Evolutionary conservation across 306 rosid genomes (phyloP).

Genomic region (Alnus rubra): DNA sequence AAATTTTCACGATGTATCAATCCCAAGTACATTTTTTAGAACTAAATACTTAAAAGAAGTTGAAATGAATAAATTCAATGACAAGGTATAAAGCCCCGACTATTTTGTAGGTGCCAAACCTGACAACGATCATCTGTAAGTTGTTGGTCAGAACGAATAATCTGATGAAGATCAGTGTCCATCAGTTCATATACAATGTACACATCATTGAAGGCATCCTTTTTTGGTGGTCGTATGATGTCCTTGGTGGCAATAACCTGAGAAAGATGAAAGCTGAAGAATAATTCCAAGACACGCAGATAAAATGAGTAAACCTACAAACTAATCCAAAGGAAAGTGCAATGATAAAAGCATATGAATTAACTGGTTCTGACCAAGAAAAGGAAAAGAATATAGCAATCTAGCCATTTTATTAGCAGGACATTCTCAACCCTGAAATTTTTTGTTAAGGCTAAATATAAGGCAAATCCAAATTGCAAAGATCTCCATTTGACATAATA

Average conservation of each 20-base stretch:
- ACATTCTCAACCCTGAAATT: too few species aligned
- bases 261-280: conserved; percentile 7
- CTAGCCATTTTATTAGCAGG: too few species aligned
- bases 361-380: neutral
- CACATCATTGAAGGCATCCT: conserved; percentile 81
- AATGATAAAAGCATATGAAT: neutral
- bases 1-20: conserved; percentile 18
- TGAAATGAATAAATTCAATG: conserved; percentile 3
- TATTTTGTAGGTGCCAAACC: conserved; percentile 43
- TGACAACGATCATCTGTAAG: conserved; percentile 80
- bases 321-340: neutral
- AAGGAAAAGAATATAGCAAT: neutral
- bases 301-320: neutral
- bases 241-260: conserved; percentile 80
- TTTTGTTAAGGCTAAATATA: too few species aligned
- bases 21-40: conserved; percentile 9
- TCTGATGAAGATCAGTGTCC: conserved; percentile 96
- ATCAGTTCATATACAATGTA: conserved; percentile 93
- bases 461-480: too few species aligned
- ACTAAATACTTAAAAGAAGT: conserved; percentile 14
- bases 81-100: conserved; percentile 10
- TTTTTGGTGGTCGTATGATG: conserved; percentile 76
- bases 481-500: too few species aligned
- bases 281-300: conserved; percentile 19
- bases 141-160: conserved; percentile 76